Conservation (phyloP, 2,329 filamentous ascomycete species). For the Cordyceps farinosa region DNA sequence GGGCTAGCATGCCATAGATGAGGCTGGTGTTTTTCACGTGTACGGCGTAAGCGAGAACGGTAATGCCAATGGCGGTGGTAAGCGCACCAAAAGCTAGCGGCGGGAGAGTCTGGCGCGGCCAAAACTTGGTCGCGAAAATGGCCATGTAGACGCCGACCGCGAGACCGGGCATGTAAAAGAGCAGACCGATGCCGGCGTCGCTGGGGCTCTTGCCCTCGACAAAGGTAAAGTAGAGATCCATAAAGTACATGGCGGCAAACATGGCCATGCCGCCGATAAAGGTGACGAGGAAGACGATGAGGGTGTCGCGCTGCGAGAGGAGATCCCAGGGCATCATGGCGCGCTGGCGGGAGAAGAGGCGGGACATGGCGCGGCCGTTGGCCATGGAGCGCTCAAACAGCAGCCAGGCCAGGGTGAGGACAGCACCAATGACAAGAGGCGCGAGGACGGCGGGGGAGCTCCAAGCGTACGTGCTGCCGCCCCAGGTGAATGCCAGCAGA, state of each 20-base stretch:
- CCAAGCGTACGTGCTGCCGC: constrained; percentile 52
- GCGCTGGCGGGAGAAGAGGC: constrained; percentile 49
- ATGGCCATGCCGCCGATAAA: constrained; percentile 56
- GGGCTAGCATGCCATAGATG: constrained; percentile 63
- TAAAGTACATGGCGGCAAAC: constrained; percentile 60
- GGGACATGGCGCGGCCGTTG: constrained; percentile 43
- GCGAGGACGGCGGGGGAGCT: constrained; percentile 44
- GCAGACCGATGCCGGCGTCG: constrained; percentile 50
- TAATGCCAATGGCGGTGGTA: constrained; percentile 56
- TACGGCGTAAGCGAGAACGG: constrained; percentile 55
- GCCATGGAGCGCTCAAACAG: constrained; percentile 54
- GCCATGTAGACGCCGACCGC: constrained; percentile 53
- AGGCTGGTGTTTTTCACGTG: constrained; percentile 43
- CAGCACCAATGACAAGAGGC: constrained; percentile 44
- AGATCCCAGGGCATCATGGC: constrained; percentile 65
- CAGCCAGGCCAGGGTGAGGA: constrained; percentile 42
- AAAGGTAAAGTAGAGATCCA: constrained; percentile 65
- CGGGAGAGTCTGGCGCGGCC: constrained; percentile 59
- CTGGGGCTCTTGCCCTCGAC: constrained; percentile 38
- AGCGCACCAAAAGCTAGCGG: constrained; percentile 55
- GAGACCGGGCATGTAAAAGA: constrained; percentile 51
- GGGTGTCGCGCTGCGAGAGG: constrained; percentile 54
- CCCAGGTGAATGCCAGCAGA: constrained; percentile 55
- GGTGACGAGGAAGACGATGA: constrained; percentile 58
- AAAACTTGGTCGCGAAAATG: constrained; percentile 56